Conservation (phyloP, 2,329 filamentous ascomycete species). For the Alternaria infectoria region DNA sequence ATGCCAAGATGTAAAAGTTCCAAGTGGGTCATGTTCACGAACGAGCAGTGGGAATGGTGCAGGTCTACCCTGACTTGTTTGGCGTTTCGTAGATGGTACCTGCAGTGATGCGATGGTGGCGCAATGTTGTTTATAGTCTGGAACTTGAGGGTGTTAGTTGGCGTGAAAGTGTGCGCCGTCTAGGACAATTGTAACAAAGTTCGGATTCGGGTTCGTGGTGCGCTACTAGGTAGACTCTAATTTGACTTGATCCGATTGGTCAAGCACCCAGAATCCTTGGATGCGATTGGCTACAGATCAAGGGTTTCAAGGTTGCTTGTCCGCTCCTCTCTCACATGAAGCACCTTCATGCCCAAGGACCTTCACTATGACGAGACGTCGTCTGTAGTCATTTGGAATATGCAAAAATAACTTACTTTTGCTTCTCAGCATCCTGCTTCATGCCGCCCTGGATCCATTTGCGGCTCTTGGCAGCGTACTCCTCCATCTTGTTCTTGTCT, state of each 20-base stretch:
- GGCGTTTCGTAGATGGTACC: neutral
- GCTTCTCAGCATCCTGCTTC: conserved; percentile 63
- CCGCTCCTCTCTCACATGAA: neutral
- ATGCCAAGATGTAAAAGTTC: neutral
- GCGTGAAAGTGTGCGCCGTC: neutral
- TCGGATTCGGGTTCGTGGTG: neutral
- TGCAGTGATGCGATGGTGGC: neutral
- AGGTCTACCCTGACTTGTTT: neutral
- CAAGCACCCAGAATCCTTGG: neutral
- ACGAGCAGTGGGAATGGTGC: neutral
- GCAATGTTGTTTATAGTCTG: neutral
- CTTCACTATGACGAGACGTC: neutral
- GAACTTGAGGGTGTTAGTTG: neutral
- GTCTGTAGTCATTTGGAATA: neutral
- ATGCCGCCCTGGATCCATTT: conserved; percentile 73
- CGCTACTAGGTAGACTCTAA: neutral
- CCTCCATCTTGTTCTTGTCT: conserved; percentile 65
- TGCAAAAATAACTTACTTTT: conserved; percentile 33
- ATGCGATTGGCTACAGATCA: neutral
- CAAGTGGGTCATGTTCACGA: neutral
- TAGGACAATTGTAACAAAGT: neutral
- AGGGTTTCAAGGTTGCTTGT: neutral
- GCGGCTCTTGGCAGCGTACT: conserved; percentile 57
- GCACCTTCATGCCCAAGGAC: neutral
- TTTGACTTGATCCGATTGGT: neutral